phyloP scores from a whole-genome alignment of 2,329 filamentous ascomycete genomes.

The Bipolaris bicolor region DNA sequence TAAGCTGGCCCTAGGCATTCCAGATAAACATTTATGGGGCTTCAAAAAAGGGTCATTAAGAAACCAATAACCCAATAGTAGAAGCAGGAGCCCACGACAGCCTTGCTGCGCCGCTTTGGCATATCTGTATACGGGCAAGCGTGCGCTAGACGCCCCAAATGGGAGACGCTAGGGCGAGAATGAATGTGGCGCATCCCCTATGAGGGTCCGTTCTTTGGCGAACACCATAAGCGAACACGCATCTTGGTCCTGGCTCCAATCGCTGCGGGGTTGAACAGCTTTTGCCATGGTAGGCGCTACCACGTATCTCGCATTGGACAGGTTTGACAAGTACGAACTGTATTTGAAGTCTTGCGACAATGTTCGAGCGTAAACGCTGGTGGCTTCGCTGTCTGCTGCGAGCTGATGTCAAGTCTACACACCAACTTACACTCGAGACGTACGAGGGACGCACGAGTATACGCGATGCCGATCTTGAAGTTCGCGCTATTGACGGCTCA shows the following conservation, averaged over 20 bases:
- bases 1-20: neutral
- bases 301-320: neutral
- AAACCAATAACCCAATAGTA: neutral
- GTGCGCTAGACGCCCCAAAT: conserved; percentile 4
- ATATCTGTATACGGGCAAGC: conserved; percentile 2
- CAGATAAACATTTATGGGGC: conserved; percentile 11
- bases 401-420: neutral
- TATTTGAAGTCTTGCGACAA: neutral
- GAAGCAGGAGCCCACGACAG: neutral
- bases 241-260: neutral
- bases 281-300: neutral
- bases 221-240: conserved; percentile 2
- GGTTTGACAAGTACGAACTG: neutral
- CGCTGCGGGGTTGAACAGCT: neutral
- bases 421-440: neutral
- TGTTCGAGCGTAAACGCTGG: neutral
- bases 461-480: conserved; percentile 5
- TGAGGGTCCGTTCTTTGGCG: conserved; percentile 18
- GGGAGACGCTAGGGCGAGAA: conserved; percentile 6
- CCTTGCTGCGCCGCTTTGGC: conserved; percentile 1
- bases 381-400: neutral
- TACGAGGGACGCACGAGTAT: conserved; percentile 5
- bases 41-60: neutral
- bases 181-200: conserved; percentile 16
- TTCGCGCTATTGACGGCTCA: conserved; percentile 18